Conservation (phyloP, 192 early-diverging fungal species). For the Diversispora eburnea region DNA sequence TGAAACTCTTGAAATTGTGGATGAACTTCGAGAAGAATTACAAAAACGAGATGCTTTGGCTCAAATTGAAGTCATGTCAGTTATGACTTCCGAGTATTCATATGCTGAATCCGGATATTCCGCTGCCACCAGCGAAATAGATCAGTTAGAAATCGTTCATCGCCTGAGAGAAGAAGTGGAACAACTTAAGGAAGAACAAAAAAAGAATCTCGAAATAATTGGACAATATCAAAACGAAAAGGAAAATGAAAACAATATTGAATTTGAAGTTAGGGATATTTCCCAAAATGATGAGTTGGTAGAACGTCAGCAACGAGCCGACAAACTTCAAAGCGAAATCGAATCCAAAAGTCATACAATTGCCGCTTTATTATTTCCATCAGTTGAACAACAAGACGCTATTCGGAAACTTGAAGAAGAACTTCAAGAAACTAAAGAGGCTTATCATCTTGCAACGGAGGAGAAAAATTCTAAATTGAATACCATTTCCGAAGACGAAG, state of each 20-base stretch:
- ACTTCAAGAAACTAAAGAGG: slow-evolving; percentile 17
- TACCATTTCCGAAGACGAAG: neutral
- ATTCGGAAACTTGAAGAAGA: slow-evolving; percentile 22
- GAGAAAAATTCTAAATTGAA: slow-evolving; percentile 4
- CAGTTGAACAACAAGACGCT: slow-evolving; percentile 20
- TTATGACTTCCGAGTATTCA: slow-evolving; percentile 21
- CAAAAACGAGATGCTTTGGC: slow-evolving; percentile 25
- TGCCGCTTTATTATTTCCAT: slow-evolving; percentile 20
- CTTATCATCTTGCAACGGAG: neutral
- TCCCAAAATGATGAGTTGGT: neutral
- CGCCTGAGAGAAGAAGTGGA: slow-evolving; percentile 27
- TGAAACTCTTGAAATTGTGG: slow-evolving; percentile 28
- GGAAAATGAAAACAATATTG: slow-evolving; percentile 1
- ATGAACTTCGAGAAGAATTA: slow-evolving; percentile 29
- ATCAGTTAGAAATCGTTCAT: slow-evolving; percentile 29
- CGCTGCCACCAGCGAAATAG: slow-evolving; percentile 23
- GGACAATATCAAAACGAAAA: slow-evolving; percentile 6
- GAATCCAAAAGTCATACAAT: slow-evolving; percentile 31
- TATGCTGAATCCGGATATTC: slow-evolving; percentile 10
- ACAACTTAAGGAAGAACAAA: slow-evolving; percentile 28
- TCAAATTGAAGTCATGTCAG: slow-evolving; percentile 28
- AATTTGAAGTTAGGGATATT: slow-evolving; percentile 1
- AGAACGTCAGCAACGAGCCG: slow-evolving; percentile 4
- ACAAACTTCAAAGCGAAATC: slow-evolving; percentile 25
- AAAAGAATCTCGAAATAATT: slow-evolving; percentile 6